Evolutionary conservation across 768 basidiomycete genomes (phyloP), one percentile per base, ranked within the genome.

Genomic region (Favolaschia claudopus): DNA sequence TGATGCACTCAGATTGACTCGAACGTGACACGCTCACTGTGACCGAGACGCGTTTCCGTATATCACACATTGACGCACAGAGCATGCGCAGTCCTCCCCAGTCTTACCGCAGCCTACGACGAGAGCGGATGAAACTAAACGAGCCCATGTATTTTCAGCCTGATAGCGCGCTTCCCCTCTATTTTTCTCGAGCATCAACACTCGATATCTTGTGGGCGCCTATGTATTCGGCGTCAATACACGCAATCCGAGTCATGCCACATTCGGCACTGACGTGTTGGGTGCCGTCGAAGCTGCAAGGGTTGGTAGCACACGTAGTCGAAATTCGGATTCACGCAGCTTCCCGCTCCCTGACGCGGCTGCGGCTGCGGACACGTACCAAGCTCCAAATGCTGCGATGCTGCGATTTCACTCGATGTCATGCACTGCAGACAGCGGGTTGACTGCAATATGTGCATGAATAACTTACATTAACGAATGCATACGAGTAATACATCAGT

Each of bases 211-310:
- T 32, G 43, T 19, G 9, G 49, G 57, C 56, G 56, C 31, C 43
- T 50, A 29, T 37, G 28, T 31, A 29, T 10, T 50, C 43, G 50
- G 58, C 58, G 58, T 47, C 50, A 58, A 37, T 36, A 12, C 15
- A 38, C 47, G n/a, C 55, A 24, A 15, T 37, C 20, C 49, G 48
- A 58, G 56, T 58, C 56, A 58, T 38, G 33, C 32, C n/a, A n/a
- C n/a, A n/a, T n/a, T n/a, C n/a, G 29, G 22, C 19, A 40, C 39
- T 32, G 39, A 51, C 58, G 58, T 52, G 43, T 31, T 46, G 12
- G 8, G 3, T 33, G 39, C 40, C 32, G 33, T 9, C 33, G 38
- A 31, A 34, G 33, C 33, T 19, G 34, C 22, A 17, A 3, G 22
- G 5, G 12, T n/a, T n/a, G 15, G 6, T 5, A 14, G 47, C 12